Evolutionary conservation across 352 stramenopile genomes (phyloP).

Genomic region (Phytophthora cryptogea): DNA sequence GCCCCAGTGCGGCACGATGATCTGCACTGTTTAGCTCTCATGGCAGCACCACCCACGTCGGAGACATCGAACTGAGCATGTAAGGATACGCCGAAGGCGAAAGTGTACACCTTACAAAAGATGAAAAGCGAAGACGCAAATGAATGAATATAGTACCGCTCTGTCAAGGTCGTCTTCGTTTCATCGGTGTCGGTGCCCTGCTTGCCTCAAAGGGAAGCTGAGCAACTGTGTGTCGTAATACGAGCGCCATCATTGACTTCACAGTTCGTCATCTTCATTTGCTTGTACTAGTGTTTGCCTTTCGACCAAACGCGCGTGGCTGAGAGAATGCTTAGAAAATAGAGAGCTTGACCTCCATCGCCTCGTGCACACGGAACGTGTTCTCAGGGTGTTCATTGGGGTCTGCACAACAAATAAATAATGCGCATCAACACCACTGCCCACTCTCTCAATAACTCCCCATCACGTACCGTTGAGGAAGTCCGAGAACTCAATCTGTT

Average conservation of each 20-base stretch:
- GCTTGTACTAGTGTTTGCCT: conserved; percentile 3
- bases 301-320: too few relatives aligned
- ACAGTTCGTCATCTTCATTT: not conserved
- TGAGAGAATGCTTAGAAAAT: conserved; percentile 71
- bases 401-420: conserved; percentile 42
- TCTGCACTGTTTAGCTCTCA: conserved; percentile 74
- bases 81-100: not conserved
- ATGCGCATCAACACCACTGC: conserved; percentile 11
- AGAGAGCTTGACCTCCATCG: conserved; percentile 89
- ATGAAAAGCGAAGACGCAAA: conserved; percentile 6
- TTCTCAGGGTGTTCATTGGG: conserved; percentile 79
- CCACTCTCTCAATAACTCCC: not conserved
- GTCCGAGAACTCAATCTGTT: conserved; percentile 81
- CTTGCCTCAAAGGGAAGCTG: not conserved
- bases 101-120: not conserved
- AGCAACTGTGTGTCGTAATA: conserved; percentile 6
- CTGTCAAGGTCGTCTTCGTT: conserved; percentile 24
- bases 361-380: conserved; percentile 84
- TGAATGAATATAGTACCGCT: conserved; percentile 21
- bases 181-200: conserved; percentile 15
- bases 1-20: conserved; percentile 53
- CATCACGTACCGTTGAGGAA: conserved; percentile 75
- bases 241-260: conserved; percentile 10
- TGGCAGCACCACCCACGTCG: conserved; percentile 29
- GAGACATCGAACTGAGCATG: conserved; percentile 20